These are phyloP conservation scores for Torulaspora pretoriensis DNA, from an alignment of 1,139 yeast genomes.

Conservation along the genomic window DNA sequence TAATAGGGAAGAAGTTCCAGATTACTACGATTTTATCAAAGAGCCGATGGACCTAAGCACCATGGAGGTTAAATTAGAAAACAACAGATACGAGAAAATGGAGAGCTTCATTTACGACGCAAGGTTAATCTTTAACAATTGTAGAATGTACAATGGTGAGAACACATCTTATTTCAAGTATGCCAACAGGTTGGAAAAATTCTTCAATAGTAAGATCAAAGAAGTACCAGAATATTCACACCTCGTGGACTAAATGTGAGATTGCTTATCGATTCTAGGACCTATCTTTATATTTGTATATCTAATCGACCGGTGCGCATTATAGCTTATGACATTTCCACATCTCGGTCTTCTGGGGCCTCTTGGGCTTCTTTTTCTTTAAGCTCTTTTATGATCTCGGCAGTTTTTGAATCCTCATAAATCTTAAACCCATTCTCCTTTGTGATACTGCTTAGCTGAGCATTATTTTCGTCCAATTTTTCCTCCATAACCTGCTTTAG, in stretches of 20 bases:
- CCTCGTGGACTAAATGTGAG: constrained; percentile 33
- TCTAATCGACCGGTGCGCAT: constrained; percentile 7
- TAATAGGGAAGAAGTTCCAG: constrained; percentile 89
- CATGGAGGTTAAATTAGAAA: constrained; percentile 90
- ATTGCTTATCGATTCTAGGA: background rate
- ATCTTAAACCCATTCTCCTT: constrained; percentile 81
- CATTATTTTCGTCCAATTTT: constrained; percentile 90
- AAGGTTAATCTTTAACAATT: constrained; percentile 79
- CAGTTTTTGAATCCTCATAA: constrained; percentile 79
- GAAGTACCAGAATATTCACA: constrained; percentile 52
- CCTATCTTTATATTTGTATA: constrained; percentile 9
- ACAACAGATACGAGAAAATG: constrained; percentile 84
- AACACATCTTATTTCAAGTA: constrained; percentile 86
- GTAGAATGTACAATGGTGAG: constrained; percentile 85
- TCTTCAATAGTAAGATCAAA: constrained; percentile 71
- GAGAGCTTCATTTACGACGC: constrained; percentile 91
- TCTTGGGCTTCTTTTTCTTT: constrained; percentile 66
- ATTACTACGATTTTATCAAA: constrained; percentile 90
- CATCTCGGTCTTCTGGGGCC: constrained; percentile 32
- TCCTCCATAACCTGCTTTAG: constrained; percentile 99
- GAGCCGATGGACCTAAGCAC: constrained; percentile 99
- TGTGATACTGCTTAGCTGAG: constrained; percentile 92
- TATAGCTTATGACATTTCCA: constrained; percentile 31
- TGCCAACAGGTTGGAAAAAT: constrained; percentile 89
- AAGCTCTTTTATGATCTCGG: constrained; percentile 68